Base-by-base conservation (phyloP, 192 early-diverging fungal species). In the Backusella circina region DNA sequence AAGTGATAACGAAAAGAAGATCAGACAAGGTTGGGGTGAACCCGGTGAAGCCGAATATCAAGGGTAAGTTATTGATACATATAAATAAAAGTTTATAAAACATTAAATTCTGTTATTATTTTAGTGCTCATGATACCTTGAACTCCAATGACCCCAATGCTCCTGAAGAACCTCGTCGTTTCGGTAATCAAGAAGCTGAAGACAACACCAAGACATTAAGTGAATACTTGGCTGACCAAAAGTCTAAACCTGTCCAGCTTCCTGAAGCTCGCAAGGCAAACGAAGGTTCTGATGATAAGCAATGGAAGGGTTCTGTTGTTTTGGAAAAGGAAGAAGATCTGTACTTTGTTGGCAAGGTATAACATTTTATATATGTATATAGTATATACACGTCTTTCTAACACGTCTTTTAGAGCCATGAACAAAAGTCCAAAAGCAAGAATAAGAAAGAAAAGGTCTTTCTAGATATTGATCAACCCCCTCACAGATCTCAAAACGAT, bases 1-100 rank as follows among this genome's bases (percentile, higher is more conserved):
- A n/a, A 84, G 83, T 65, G 95, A 95, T 81, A 91, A 90, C 51
- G 92, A 92, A 44, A 98, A 98, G 90, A 98, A 98, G 86, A 92
- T 93, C 79, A 90, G 86, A 76, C 90, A 91, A 79, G 90, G 88
- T 36, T 94, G 94, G 93, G 92, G 94, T 30, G 84, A 93, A 64
- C 73, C 90, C 26, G 78, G 85, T 36, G 80, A 82, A 70, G 81
- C 89, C 67, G 87, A 91, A 79, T 83, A 80, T 39, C 84, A 83
- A 44, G 78, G 79, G 82, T 80, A 80, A 75, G 81, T 79, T 26
- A 18, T 26, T 10, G 57, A 64, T 30, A 26, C 21, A 26, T 26
- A 64, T 23, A 21, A 12, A 64, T 5, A 64, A 15, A 64, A 61
- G 3, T 0, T 8, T 4, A 64, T 64, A 30, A 18, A 30, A 64